Conservation (phyloP, 306 rosid species). For the Quillaja saponaria region DNA sequence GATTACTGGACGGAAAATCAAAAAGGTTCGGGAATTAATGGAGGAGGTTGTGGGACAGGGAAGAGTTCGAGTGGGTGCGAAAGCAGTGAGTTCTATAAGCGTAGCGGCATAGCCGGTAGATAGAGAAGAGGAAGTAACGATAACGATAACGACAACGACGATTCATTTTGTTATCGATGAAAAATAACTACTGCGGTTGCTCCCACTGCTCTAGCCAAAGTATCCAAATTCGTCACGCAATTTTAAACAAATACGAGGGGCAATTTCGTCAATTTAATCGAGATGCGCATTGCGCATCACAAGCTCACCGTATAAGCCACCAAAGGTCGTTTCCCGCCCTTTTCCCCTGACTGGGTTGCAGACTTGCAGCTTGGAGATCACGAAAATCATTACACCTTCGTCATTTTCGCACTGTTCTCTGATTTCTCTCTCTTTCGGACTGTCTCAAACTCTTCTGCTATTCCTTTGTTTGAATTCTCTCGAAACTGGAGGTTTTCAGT, state of each 20-base stretch:
- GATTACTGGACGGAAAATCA: conserved; percentile 8
- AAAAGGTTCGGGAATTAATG: conserved; percentile 17
- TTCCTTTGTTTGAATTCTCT: too few relatives aligned
- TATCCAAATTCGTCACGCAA: too few relatives aligned
- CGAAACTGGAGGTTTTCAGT: background rate
- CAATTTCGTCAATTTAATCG: too few relatives aligned
- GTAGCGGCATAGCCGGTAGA: conserved; percentile 9
- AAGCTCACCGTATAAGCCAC: too few relatives aligned
- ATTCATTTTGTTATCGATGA: conserved; percentile 34
- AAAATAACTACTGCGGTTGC: background rate
- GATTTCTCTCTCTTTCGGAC: background rate
- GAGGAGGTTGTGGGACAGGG: conserved; percentile 15
- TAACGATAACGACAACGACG: background rate
- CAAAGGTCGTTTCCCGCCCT: background rate
- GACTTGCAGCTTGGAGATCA: background rate
- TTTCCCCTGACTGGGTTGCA: background rate
- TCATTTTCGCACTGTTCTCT: background rate
- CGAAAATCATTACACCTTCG: background rate
- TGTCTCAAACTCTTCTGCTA: background rate
- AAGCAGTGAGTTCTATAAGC: conserved; percentile 22
- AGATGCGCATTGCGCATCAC: too few relatives aligned
- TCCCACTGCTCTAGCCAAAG: background rate
- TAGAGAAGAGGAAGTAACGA: background rate
- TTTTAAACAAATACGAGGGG: too few relatives aligned
- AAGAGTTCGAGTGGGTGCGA: conserved; percentile 41